Percentiles rank a stretch among this genome's conserved stretches.
Conservation (phyloP, 371 early-diverging fungal species). For the Rhizopus microsporus region DNA sequence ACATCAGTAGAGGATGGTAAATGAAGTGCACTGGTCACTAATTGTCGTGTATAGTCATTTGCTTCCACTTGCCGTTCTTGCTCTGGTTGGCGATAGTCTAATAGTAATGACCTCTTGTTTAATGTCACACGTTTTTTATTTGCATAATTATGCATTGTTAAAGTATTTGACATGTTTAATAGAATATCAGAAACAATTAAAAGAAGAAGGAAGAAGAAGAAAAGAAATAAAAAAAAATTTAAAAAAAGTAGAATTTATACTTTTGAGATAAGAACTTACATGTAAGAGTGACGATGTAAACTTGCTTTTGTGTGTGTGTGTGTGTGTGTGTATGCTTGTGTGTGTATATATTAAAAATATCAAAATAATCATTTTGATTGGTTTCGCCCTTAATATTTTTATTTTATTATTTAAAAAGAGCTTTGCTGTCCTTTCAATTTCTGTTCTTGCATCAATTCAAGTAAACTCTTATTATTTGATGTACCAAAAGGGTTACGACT, state of each 20-base stretch:
- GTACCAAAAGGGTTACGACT: conserved; percentile 46
- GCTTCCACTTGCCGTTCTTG: conserved; percentile 10
- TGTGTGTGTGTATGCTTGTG: too few relatives aligned
- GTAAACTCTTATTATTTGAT: conserved; percentile 28
- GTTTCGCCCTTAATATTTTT: too few relatives aligned
- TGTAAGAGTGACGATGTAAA: too few relatives aligned
- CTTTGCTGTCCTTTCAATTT: conserved; percentile 14
- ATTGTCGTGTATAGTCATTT: conserved; percentile 19
- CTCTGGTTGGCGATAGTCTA: conserved; percentile 10
- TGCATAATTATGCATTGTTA: neutral
- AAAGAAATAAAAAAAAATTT: neutral
- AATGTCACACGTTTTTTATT: conserved; percentile 25
- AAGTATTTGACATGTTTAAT: conserved; percentile 1
- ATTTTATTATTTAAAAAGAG: too few relatives aligned
- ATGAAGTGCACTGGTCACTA: conserved; percentile 17
- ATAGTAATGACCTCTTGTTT: conserved; percentile 15
- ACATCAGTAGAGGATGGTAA: conserved; percentile 7
- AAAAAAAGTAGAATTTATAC: conserved; percentile 5
- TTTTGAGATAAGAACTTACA: conserved; percentile 1
- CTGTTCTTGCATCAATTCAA: conserved; percentile 44
- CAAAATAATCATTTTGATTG: too few relatives aligned
- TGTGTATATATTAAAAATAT: too few relatives aligned
- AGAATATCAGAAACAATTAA: neutral
- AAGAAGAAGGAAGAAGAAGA: neutral
- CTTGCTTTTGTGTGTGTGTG: too few relatives aligned